Base-by-base conservation (phyloP, 1,139 yeast genomes). In the Geotrichum histeridarum region DNA sequence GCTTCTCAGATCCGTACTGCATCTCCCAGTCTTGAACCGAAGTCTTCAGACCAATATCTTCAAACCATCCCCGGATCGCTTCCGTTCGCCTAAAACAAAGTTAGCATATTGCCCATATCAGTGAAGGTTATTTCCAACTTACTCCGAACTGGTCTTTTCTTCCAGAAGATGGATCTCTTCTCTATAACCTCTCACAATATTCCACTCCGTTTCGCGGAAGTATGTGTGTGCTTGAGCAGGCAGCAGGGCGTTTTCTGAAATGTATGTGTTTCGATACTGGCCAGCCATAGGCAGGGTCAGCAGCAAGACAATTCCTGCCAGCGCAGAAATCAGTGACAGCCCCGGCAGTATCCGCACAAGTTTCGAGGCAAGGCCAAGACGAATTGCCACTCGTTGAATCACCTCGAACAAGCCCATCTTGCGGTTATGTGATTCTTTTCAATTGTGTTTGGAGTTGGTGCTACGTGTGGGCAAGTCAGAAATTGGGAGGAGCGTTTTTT, bases 191-290 rank as follows among this genome's bases (percentile, higher is more conserved):
- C 98, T 74, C 30, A 90, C 82, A 54, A 87, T 76, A 65, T 91
- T 89, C 97, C 98, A 93, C 65, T 93, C 99, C 51, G 93, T 83
- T 63, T 91, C 98, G 56, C 98, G 77, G 68, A 89, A 94, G 67
- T 89, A 90, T 15, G 96, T 85, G 63, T 84, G 85, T 2, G 93
- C 98, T 68, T 93, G 98, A 0, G 95, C 91, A 11, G 99, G 98
- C 87, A 94, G 84, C 68, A 94, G 75, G 37, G 99, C 99, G 71
- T 93, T 94, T 67, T 94, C 99, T 8, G 95, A 86, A 18, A 91
- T 86, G 67, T 93, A 93, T 6, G 96, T 88, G 61, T 77, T 73
- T 54, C 97, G 76, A 66, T 76, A 89, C 67, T 87, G 88, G 22
- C 96, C 98, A 42, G 86, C 86, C 63, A 83, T 62, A 0, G 99